phyloP scores from a whole-genome alignment of 129 eudicot genomes.

The Centaurea solstitialis region DNA sequence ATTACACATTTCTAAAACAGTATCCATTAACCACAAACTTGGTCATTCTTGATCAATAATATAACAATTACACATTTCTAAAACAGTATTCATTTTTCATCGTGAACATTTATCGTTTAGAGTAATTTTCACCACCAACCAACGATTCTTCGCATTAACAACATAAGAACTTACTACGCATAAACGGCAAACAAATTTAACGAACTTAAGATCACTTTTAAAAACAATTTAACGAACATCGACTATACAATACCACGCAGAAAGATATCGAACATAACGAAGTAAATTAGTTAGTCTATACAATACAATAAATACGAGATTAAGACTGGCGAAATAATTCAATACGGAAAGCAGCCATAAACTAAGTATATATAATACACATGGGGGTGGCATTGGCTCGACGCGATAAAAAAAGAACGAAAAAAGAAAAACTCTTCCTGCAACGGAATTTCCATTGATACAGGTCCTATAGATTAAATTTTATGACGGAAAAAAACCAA shows the following conservation, averaged over 20 bases:
- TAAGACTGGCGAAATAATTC: conserved; percentile 19
- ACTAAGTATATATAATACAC: conserved; percentile 53
- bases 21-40: too few species aligned
- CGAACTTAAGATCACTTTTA: too few species aligned
- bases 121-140: too few species aligned
- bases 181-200: too few species aligned
- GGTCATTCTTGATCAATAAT: too few species aligned
- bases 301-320: conserved; percentile 9
- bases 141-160: too few species aligned
- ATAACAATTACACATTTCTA: too few species aligned
- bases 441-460: conserved; percentile 41
- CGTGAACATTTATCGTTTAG: too few species aligned
- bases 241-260: not conserved
- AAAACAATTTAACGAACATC: not conserved
- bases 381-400: conserved; percentile 12
- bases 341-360: conserved; percentile 22
- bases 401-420: not conserved
- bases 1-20: too few species aligned
- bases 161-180: too few species aligned
- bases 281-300: conserved; percentile 29
- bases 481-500: conserved; percentile 19
- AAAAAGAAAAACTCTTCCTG: conserved; percentile 33
- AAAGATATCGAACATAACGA: not conserved
- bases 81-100: too few species aligned
- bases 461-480: conserved; percentile 35